Percentiles rank a stretch among this genome's conserved stretches.
phyloP scores from a whole-genome alignment of 164 flowering plant genomes.

The Echeveria elegans region DNA sequence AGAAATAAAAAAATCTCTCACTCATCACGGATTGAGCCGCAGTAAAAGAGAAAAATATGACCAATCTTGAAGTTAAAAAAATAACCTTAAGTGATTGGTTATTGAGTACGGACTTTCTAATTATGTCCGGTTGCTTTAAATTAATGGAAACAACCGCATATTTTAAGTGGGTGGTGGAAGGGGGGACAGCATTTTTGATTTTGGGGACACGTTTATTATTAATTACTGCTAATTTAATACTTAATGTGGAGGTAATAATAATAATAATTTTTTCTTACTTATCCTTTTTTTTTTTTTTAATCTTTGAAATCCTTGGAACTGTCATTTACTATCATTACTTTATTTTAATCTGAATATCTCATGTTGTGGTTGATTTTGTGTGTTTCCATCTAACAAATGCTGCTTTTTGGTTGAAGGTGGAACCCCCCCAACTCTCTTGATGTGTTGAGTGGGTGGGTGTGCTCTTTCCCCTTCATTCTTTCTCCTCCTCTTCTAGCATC shows the following conservation, averaged over 20 bases:
- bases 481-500: not conserved
- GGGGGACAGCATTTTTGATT: constrained; percentile 8
- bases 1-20: too few relatives aligned
- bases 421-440: constrained; percentile 3
- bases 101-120: constrained; percentile 2
- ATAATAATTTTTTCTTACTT: not conserved
- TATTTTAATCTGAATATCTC: not conserved
- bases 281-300: not conserved
- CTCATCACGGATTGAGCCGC: too few relatives aligned
- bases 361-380: constrained; percentile 4
- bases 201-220: not conserved
- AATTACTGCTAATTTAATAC: not conserved
- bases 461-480: not conserved
- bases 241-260: too few relatives aligned
- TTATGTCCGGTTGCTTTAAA: not conserved
- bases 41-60: too few relatives aligned
- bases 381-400: not conserved
- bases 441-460: not conserved
- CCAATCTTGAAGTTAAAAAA: too few relatives aligned
- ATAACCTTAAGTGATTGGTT: too few relatives aligned
- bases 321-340: not conserved
- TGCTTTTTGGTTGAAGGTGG: constrained; percentile 6
- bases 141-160: not conserved
- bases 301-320: constrained; percentile 1
- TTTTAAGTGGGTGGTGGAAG: not conserved